A percentile compares a stretch with the other conserved stretches of the same genome.
These are phyloP conservation scores for Trypanosoma mega DNA, from an alignment of 208 protist genomes.

Conservation along the genomic window DNA sequence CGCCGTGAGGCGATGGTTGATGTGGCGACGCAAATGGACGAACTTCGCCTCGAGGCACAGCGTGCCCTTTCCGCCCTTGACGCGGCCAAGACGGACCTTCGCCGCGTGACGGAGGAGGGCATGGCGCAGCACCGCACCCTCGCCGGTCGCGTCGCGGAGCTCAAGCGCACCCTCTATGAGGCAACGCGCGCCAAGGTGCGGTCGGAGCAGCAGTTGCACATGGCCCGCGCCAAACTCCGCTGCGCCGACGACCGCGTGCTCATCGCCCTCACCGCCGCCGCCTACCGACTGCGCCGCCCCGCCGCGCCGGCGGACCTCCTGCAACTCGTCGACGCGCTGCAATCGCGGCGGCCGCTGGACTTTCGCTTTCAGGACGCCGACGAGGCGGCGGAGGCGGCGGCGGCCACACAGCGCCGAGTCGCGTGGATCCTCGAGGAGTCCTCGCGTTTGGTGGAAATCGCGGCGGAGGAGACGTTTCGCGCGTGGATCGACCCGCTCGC, in stretches of 20 bases:
- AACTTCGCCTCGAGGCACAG: constrained; percentile 59
- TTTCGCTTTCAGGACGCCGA: constrained; percentile 28
- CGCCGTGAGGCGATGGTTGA: constrained; percentile 37
- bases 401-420: constrained; percentile 29
- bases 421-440: constrained; percentile 49
- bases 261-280: constrained; percentile 11
- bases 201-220: constrained; percentile 12
- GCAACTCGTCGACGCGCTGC: constrained; percentile 19
- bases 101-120: constrained; percentile 44
- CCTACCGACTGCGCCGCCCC: constrained; percentile 15
- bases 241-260: constrained; percentile 25
- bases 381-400: constrained; percentile 18
- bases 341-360: constrained; percentile 12
- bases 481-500: constrained; percentile 45
- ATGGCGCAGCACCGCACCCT: constrained; percentile 38
- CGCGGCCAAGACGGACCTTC: constrained; percentile 51
- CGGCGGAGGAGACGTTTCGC: constrained; percentile 34
- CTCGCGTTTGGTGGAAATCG: constrained; percentile 38
- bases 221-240: constrained; percentile 31
- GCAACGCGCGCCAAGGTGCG: constrained; percentile 21
- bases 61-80: constrained; percentile 48
- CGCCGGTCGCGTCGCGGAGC: constrained; percentile 25
- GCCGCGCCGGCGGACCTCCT: constrained; percentile 13
- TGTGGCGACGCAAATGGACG: constrained; percentile 40
- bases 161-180: constrained; percentile 29